Conservation (phyloP, 345 rosid genomes). For the Lumnitzera littorea region DNA sequence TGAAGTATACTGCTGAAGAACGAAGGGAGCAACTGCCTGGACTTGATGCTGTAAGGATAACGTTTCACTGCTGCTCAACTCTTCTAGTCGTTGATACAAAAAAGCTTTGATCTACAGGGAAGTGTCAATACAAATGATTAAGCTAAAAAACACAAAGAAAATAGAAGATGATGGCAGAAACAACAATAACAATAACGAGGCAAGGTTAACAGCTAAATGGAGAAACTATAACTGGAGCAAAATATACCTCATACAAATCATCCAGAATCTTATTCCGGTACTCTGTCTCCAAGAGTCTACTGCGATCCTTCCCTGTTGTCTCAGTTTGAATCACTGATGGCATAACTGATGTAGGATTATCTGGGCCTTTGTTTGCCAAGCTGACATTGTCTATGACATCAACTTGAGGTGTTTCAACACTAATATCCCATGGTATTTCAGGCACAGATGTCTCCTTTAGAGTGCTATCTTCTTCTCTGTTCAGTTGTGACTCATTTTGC, state of each 20-base stretch:
- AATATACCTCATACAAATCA: constrained; percentile 81
- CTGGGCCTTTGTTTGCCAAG: constrained; percentile 25
- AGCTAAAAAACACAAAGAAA: neutral
- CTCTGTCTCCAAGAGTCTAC: constrained; percentile 83
- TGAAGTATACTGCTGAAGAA: constrained; percentile 78
- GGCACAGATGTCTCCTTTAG: constrained; percentile 39
- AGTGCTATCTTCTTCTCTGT: constrained; percentile 28
- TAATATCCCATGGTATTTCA: constrained; percentile 84
- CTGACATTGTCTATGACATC: constrained; percentile 48
- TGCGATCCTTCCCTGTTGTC: constrained; percentile 46
- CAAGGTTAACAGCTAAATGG: neutral
- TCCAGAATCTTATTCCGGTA: constrained; percentile 88
- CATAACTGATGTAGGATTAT: constrained; percentile 26
- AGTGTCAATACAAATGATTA: constrained; percentile 1
- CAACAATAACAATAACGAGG: neutral
- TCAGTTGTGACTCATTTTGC: constrained; percentile 21
- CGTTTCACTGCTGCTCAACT: constrained; percentile 67
- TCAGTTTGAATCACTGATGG: constrained; percentile 28
- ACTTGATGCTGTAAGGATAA: constrained; percentile 87
- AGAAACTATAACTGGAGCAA: constrained; percentile 1
- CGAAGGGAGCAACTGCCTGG: constrained; percentile 85
- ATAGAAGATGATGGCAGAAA: neutral
- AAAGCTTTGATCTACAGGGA: constrained; percentile 73
- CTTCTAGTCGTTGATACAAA: constrained; percentile 65
- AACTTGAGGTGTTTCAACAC: constrained; percentile 83